These are phyloP conservation scores for Physcomitrium patens DNA, from an alignment of 225 moss, liverwort and hornwort species.

Conservation along the genomic window DNA sequence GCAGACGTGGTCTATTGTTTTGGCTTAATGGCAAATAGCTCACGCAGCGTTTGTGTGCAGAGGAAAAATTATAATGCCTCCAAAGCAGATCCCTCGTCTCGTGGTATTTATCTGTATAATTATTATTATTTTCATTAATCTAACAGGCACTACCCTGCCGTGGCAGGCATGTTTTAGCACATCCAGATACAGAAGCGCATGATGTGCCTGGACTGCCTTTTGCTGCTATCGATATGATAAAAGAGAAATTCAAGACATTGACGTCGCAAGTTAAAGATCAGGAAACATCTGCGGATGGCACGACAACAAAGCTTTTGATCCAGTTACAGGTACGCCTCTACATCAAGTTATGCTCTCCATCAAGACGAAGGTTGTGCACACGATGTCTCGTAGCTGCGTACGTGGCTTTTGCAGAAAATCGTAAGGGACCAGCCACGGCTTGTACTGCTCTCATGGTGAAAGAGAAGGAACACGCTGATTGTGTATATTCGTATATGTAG, in stretches of 20 bases:
- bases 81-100: background rate
- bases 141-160: conserved; percentile 15
- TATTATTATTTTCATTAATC: too few species aligned
- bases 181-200: conserved; percentile 77
- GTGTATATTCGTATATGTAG: conserved; percentile 43
- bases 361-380: conserved; percentile 13
- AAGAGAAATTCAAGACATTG: conserved; percentile 71
- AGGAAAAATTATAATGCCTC: conserved; percentile 12
- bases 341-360: conserved; percentile 6
- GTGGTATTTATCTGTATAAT: too few species aligned
- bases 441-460: conserved; percentile 21
- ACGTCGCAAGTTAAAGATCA: conserved; percentile 74
- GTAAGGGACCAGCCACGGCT: conserved; percentile 3
- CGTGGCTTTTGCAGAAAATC: conserved; percentile 21
- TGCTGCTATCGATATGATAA: conserved; percentile 70
- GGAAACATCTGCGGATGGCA: conserved; percentile 83
- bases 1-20: conserved; percentile 10
- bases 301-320: conserved; percentile 91
- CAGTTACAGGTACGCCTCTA: conserved; percentile 62
- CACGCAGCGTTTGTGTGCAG: conserved; percentile 3
- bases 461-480: conserved; percentile 19
- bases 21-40: conserved; percentile 10
- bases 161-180: conserved; percentile 71
- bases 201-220: conserved; percentile 82
- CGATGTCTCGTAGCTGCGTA: conserved; percentile 7